A percentile compares a stretch with the other conserved stretches of the same genome.
Conservation (phyloP, 164 flowering plant species). For the Nymphaea thermarum region DNA sequence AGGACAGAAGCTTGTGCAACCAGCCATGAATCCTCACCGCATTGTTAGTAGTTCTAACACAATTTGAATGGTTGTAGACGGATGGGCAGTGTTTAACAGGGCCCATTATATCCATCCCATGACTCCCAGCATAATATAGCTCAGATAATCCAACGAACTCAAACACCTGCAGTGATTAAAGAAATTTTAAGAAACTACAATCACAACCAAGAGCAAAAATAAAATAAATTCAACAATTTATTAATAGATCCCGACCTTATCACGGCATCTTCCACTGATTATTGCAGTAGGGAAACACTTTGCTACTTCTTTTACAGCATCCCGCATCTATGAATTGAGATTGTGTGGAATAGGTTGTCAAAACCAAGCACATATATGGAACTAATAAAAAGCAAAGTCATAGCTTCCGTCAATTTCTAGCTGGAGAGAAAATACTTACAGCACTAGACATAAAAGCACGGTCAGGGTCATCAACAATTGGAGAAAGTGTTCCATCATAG, state of each 20-base stretch:
- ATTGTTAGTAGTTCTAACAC: constrained; percentile 31
- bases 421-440: constrained; percentile 24
- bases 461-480: constrained; percentile 75
- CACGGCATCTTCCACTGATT: constrained; percentile 57
- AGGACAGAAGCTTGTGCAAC: too few relatives aligned
- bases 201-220: not conserved
- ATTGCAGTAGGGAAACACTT: constrained; percentile 63
- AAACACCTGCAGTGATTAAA: constrained; percentile 30
- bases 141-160: constrained; percentile 62
- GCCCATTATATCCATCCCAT: constrained; percentile 82
- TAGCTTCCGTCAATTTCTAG: not conserved
- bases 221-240: too few relatives aligned
- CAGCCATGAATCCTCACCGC: constrained; percentile 22
- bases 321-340: constrained; percentile 40
- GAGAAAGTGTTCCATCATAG: constrained; percentile 80
- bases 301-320: constrained; percentile 48
- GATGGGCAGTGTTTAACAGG: constrained; percentile 19
- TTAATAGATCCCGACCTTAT: not conserved
- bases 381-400: not conserved
- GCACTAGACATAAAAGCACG: constrained; percentile 50
- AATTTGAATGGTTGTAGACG: constrained; percentile 15
- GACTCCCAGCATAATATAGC: constrained; percentile 85
- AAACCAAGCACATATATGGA: not conserved
- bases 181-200: not conserved
- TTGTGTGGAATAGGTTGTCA: not conserved